Base-by-base conservation (phyloP, 2,329 filamentous ascomycete genomes). In the Cladobotryum mycophilum region DNA sequence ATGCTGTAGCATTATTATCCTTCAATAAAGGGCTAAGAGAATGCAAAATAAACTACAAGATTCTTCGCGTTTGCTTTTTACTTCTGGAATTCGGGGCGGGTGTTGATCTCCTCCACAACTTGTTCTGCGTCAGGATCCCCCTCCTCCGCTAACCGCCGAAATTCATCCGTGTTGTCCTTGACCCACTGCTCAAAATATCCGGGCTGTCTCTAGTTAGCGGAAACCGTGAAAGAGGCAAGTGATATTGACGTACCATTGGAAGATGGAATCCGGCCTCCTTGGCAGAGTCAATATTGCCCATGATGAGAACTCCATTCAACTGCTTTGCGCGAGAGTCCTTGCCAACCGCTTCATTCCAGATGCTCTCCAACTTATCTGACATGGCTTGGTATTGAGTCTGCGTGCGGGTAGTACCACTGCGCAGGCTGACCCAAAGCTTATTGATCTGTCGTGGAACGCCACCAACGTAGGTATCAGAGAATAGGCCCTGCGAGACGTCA, bases 221-320 rank as follows among this genome's bases (percentile, higher is more conserved):
- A 25, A 11, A 11, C 5, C 5, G 5, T 4, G 1, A 38, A 30
- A 30, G 6, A 2, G 25, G 6, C 9, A 7, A 11, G 6, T 5
- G 25, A 30, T 11, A 8, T 2, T 8, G 25, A 33, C 5, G 45
- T 52, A 52, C 50, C 13, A 49, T 11, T 9, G 50, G 50, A 15
- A 52, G 30, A 41, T 52, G 50, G 14, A 52, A 52, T 4, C 50
- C 50, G 5, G 46, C 14, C 49, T 52, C 50, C 14, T 52, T 52
- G n/a, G 50, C 50, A 49, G 25, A 14, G 7, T 52, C 50, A 7
- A 52, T 18, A 11, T 49, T 36, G 34, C 50, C 47, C 34, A 45
- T 38, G 17, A 52, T 49, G 12, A 52, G 49, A 30, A 52, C 30
- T 3, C 41, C 41, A 13, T 41, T 44, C 3, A 52, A 41, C n/a